phyloP scores from a whole-genome alignment of 23 red algal genomes.

The Chondrus crispus region DNA sequence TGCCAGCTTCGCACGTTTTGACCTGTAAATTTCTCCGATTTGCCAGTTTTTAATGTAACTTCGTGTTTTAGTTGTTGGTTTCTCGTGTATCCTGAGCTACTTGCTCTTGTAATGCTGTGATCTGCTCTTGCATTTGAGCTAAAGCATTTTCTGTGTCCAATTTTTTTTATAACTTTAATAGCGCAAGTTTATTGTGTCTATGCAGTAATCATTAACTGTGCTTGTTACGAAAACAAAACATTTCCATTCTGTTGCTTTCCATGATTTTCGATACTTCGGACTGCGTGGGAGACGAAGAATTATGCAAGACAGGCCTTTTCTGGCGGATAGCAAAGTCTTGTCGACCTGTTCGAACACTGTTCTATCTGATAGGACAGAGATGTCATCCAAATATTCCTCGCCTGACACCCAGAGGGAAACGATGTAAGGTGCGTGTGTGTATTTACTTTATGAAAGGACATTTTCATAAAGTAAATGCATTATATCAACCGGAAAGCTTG shows the following conservation, averaged over 20 bases:
- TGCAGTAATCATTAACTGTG: no score
- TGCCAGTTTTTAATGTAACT: background rate
- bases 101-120: no score
- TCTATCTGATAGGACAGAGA: background rate
- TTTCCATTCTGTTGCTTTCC: constrained; percentile 4
- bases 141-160: no score
- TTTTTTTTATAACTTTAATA: no score
- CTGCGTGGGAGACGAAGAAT: background rate
- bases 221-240: background rate
- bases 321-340: background rate
- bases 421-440: background rate
- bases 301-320: background rate
- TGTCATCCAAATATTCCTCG: background rate
- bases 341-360: background rate
- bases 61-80: no score
- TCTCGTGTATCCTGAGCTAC: no score
- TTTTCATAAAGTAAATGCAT: background rate
- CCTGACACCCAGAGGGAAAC: background rate
- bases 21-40: background rate
- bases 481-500: background rate
- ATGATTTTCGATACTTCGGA: background rate
- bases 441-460: no score
- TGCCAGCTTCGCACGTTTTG: background rate
- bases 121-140: no score
- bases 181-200: no score